phyloP scores from a whole-genome alignment of 75 land plant genomes.

The Picea glauca region DNA sequence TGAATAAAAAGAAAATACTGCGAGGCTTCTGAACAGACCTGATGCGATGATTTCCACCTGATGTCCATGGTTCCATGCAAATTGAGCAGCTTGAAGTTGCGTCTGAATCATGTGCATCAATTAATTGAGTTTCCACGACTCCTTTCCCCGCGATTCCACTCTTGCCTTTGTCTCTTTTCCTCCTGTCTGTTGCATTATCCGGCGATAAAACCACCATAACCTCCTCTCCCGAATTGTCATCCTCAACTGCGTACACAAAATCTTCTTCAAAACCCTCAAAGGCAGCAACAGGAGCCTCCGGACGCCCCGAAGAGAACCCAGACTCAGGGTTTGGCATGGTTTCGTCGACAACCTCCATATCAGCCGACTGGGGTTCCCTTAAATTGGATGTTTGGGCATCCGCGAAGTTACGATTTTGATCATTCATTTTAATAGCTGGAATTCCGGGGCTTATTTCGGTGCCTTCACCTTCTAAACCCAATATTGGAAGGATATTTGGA shows the following conservation, averaged over 20 bases:
- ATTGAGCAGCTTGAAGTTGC: slow-evolving; percentile 17
- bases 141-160: background rate
- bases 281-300: background rate
- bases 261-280: background rate
- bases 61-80: slow-evolving; percentile 37
- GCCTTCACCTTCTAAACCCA: background rate
- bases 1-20: background rate
- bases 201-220: background rate
- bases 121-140: background rate
- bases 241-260: background rate
- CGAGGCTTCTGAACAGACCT: slow-evolving; percentile 14
- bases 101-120: background rate
- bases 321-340: too few species aligned
- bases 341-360: background rate
- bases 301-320: background rate
- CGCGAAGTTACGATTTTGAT: background rate
- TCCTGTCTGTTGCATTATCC: background rate
- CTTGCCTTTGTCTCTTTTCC: background rate
- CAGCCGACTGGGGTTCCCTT: background rate
- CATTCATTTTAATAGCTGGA: background rate
- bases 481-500: background rate
- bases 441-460: background rate
- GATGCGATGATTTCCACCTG: slow-evolving; percentile 26
- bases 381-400: background rate
- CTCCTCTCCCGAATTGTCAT: background rate